phyloP scores from a whole-genome alignment of 1,284 basidiomycete genomes.

The Gastroboletus turbinatus region DNA sequence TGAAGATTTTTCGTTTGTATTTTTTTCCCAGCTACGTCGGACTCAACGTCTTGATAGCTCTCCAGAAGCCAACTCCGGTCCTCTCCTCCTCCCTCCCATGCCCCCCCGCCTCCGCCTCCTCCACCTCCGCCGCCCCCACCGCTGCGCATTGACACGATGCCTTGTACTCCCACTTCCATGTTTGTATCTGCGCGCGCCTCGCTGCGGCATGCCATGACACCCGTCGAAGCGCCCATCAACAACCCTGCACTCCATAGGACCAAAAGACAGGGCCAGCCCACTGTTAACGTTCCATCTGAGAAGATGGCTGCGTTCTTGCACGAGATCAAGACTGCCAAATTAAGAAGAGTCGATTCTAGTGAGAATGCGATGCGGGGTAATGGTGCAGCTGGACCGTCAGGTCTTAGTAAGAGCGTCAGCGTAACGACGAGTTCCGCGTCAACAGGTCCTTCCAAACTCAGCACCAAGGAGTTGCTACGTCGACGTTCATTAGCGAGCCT shows the following conservation, averaged over 20 bases:
- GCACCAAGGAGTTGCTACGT: constrained; percentile 24
- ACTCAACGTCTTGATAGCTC: constrained; percentile 36
- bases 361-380: constrained; percentile 21
- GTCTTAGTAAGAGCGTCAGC: constrained; percentile 33
- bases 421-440: constrained; percentile 2
- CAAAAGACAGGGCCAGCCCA: constrained; percentile 54
- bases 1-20: constrained; percentile 8
- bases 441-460: constrained; percentile 9
- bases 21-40: not conserved
- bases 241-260: constrained; percentile 30
- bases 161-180: constrained; percentile 39
- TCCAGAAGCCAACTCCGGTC: constrained; percentile 37
- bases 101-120: constrained; percentile 43
- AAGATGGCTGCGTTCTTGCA: constrained; percentile 78
- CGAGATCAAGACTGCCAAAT: constrained; percentile 71
- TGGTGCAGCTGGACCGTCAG: constrained; percentile 26
- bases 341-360: constrained; percentile 48
- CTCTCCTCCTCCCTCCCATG: constrained; percentile 19
- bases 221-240: constrained; percentile 66
- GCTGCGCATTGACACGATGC: constrained; percentile 31
- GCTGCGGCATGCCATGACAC: constrained; percentile 56
- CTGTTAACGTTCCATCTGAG: constrained; percentile 67
- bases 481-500: constrained; percentile 30
- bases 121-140: constrained; percentile 49
- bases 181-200: constrained; percentile 61